Conservation (phyloP, 441 rosid genomes). For the Flueggea neowawraea region DNA sequence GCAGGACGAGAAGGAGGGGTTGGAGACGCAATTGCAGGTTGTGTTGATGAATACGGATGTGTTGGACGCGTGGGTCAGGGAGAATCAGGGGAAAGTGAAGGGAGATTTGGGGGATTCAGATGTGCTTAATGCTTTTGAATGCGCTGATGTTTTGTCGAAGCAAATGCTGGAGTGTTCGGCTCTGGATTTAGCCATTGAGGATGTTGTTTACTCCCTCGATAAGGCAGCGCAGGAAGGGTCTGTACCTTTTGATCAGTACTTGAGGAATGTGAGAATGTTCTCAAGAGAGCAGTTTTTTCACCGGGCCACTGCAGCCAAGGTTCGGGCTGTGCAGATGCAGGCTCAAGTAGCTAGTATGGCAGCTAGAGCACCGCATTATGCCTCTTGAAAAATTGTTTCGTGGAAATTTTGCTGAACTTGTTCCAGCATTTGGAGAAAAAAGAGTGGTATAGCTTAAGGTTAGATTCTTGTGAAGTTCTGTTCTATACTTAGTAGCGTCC, state of each 20-base stretch:
- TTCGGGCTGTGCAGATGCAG: constrained; percentile 87
- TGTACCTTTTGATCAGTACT: constrained; percentile 76
- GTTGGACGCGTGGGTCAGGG: constrained; percentile 69
- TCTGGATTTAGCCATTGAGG: constrained; percentile 85
- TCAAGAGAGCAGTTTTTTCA: constrained; percentile 96
- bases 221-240: constrained; percentile 82
- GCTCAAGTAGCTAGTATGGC: constrained; percentile 85
- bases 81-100: constrained; percentile 59
- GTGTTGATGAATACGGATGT: constrained; percentile 79
- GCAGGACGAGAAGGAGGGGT: constrained; percentile 73
- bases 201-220: constrained; percentile 71
- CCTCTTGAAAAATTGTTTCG: constrained; percentile 20
- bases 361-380: constrained; percentile 51
- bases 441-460: constrained; percentile 14
- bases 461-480: constrained; percentile 22
- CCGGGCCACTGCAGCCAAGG: constrained; percentile 76
- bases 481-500: constrained; percentile 2
- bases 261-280: constrained; percentile 83
- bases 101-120: constrained; percentile 42
- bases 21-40: constrained; percentile 86
- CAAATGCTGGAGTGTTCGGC: constrained; percentile 84
- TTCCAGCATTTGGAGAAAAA: constrained; percentile 1
- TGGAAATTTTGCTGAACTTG: constrained; percentile 5
- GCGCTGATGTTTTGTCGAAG: constrained; percentile 60
- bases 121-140: constrained; percentile 61